Conservation (phyloP, 495 filamentous ascomycete species). For the Penicillium paxilli region DNA sequence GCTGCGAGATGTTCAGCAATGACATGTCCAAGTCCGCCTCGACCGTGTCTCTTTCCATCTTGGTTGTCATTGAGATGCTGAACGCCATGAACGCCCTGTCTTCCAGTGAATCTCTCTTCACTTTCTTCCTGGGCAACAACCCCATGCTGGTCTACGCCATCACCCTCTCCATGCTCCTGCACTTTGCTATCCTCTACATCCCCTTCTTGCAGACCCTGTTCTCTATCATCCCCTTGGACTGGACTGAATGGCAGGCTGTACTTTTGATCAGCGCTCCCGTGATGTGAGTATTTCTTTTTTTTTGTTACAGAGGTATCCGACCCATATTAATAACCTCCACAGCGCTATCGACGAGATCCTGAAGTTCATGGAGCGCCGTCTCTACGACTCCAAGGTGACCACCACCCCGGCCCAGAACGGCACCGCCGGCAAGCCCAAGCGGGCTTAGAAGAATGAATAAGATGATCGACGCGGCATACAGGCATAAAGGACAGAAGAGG, state of each 20-base stretch:
- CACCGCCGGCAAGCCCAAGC: slow-evolving; percentile 38
- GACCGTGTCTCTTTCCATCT: slow-evolving; percentile 87
- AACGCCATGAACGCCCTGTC: slow-evolving; percentile 99
- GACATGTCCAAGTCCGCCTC: slow-evolving; percentile 89
- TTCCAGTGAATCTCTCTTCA: slow-evolving; percentile 90
- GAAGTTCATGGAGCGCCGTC: slow-evolving; percentile 75
- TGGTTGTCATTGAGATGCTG: slow-evolving; percentile 99
- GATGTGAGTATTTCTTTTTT: slow-evolving; percentile 65
- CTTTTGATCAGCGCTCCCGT: slow-evolving; percentile 86
- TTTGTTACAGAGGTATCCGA: slow-evolving; percentile 13
- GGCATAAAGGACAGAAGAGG: slow-evolving; percentile 1
- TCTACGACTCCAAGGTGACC: slow-evolving; percentile 38
- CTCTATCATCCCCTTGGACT: slow-evolving; percentile 85
- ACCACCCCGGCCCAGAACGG: slow-evolving; percentile 32
- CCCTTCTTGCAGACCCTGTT: slow-evolving; percentile 89
- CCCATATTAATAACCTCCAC: neutral
- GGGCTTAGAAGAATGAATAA: slow-evolving; percentile 30
- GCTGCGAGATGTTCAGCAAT: slow-evolving; percentile 91
- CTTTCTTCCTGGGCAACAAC: slow-evolving; percentile 92
- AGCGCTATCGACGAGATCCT: slow-evolving; percentile 89
- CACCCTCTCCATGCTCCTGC: slow-evolving; percentile 88
- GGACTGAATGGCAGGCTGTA: slow-evolving; percentile 92
- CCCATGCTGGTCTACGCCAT: slow-evolving; percentile 97
- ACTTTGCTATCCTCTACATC: slow-evolving; percentile 91
- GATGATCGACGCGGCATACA: slow-evolving; percentile 18